Base-by-base conservation (phyloP, 257 asterid genomes). In the Solanum peruvianum region DNA sequence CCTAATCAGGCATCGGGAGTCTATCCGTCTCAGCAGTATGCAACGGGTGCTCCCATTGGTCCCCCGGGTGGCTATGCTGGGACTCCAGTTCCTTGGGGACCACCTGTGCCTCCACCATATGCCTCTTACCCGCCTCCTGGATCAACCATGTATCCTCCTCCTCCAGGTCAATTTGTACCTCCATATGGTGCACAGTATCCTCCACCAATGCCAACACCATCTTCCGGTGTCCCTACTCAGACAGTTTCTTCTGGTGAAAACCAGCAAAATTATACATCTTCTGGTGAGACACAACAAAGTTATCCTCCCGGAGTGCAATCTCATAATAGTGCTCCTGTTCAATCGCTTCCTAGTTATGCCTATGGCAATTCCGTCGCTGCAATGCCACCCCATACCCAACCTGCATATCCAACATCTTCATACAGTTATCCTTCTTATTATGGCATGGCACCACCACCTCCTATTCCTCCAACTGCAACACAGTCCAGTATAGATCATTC, bases 261-360 rank as follows among this genome's bases (percentile, higher is more conserved):
- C 72, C 97, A 90, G 45, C 95, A 92, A 85, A 91, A 56, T 88
- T 94, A 93, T 87, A 85, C 93, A 29, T 91, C 97, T 75, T 90
- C 96, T 52, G 95, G 92, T 41, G 98, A 95, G 88, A 45, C 92
- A 10, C 98, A 91, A 83, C 96, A 91, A 87, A 94, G 89, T 88
- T 94, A 97, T 87, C 97, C 98, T 29, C 95, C 97, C 12, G 98
- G 98, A 77, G 97, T 92, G 86, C 98, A 92, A 83, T 87, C 96
- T 52, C 94, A 92, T 91, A 91, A 91, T 83, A 89, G 91, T 87
- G 88, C 93, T 23, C 92, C 98, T 81, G 92, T 86, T 87, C 97
- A 91, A 87, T 88, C 96, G 60, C 82, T 86, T 69, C 92, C 98
- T 31, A 90, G 91, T 15, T 94, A 92, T 91, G 92, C 75, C 33